Base-by-base conservation (phyloP, 495 filamentous ascomycete species). In the Aspergillus campestris region DNA sequence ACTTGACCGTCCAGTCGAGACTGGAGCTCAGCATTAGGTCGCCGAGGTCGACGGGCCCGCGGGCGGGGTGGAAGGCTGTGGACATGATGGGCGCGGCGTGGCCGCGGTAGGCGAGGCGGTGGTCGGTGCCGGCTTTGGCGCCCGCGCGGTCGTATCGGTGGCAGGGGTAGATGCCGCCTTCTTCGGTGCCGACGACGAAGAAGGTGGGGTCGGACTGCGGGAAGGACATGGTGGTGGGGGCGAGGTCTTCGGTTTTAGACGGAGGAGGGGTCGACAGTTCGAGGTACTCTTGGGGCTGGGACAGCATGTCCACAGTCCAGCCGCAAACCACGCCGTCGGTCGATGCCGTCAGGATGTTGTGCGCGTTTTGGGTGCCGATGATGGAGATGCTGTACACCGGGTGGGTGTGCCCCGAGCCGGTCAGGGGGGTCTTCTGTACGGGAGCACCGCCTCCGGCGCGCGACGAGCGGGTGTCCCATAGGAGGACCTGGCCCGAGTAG, bases 291-390 rank as follows among this genome's bases (percentile, higher is more conserved):
- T 95, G 89, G 0, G 94, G 94, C 56, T 94, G 84, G 1, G 88
- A 84, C 31, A 99, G 82, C 89, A 97, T 97, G 67, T 97, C 94
- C 8, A 95, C 83, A 12, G 84, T 86, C 94, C 94, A 99, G 37
- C 87, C 84, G 65, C 94, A 97, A 49, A 97, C 86, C 31, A 91
- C 87, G 45, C 94, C 94, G 57, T 99, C 94, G 0, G 94, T 99
- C 3, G 89, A 95, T 59, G 84, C 86, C 13, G 88, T 94, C 44
- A 99, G 81, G 60, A 99, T 94, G 58, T 97, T 97, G 65, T 95
- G 92, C 40, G 94, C 94, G 64, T 99, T 97, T 64, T 97, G 94
- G 6, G 92, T 99, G 49, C 92, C 92, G 34, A 97, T 86, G 27
- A 97, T 89, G 36, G 92, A 88, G 47, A 99, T 81, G 24, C 82